Conservation (phyloP, 306 rosid genomes). For the Acacia crassicarpa region DNA sequence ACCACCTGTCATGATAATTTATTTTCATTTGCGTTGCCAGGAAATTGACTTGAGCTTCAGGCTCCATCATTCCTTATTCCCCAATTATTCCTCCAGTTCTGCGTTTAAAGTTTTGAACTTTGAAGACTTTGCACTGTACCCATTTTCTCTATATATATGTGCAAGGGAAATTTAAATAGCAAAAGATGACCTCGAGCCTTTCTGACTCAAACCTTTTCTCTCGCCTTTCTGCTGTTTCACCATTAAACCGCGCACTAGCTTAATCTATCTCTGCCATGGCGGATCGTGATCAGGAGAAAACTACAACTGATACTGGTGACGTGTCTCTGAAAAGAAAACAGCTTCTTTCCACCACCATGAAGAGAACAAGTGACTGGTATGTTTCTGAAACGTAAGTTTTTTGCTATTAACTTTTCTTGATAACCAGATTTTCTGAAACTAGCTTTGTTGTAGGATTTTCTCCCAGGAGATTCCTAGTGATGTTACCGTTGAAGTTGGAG, state of each 20-base stretch:
- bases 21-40: not conserved
- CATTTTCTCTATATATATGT: not conserved
- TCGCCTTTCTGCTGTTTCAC: constrained; percentile 15
- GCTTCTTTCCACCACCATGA: constrained; percentile 67
- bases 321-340: constrained; percentile 53
- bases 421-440: constrained; percentile 11
- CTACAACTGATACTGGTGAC: constrained; percentile 36
- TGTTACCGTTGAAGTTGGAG: constrained; percentile 70
- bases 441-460: constrained; percentile 58
- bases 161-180: constrained; percentile 26
- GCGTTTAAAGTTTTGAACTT: constrained; percentile 18
- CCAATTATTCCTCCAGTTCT: constrained; percentile 22
- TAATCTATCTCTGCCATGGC: constrained; percentile 41
- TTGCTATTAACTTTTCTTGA: not conserved
- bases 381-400: constrained; percentile 25
- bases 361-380: constrained; percentile 86
- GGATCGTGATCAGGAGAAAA: constrained; percentile 43
- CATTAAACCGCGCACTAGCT: constrained; percentile 27
- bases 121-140: not conserved
- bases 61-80: constrained; percentile 15
- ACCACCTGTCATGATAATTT: constrained; percentile 6
- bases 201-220: constrained; percentile 9
- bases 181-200: not conserved
- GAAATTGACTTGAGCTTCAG: constrained; percentile 24
- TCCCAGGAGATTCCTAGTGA: constrained; percentile 94